These are phyloP conservation scores for Castanea mollissima DNA, from an alignment of 306 rosid genomes.

Conservation along the genomic window DNA sequence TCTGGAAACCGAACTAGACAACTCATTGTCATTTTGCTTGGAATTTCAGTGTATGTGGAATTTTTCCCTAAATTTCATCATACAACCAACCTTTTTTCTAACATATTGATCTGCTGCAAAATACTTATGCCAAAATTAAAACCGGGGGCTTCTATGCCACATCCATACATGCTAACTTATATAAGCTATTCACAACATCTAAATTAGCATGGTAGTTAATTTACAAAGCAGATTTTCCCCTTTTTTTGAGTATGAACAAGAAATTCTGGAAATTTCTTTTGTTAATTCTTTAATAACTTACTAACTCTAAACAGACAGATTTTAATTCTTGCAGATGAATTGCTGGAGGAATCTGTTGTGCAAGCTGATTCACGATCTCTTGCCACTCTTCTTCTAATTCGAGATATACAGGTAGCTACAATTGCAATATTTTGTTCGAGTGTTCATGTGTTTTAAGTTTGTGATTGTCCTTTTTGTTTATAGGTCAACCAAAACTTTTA, in stretches of 20 bases:
- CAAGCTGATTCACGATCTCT: constrained; percentile 96
- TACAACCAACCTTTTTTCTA: not conserved
- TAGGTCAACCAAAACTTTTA: not conserved
- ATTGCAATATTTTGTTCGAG: constrained; percentile 15
- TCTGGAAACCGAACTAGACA: not conserved
- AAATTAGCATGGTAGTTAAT: not conserved
- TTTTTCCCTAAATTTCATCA: not conserved
- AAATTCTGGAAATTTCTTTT: not conserved
- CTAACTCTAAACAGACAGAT: constrained; percentile 85
- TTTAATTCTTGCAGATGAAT: constrained; percentile 97
- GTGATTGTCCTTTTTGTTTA: not conserved
- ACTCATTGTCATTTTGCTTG: not conserved
- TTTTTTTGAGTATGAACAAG: not conserved
- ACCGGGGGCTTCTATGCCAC: not conserved
- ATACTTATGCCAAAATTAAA: not conserved
- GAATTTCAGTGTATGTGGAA: constrained; percentile 1
- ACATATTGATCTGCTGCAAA: not conserved
- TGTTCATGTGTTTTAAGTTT: not conserved
- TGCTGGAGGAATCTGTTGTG: constrained; percentile 92
- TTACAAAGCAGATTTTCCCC: not conserved
- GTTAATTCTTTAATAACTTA: constrained; percentile 28
- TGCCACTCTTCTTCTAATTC: constrained; percentile 95
- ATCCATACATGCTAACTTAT: not conserved
- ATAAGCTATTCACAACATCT: not conserved
- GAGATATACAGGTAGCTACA: constrained; percentile 85